These are phyloP conservation scores for Mesembryanthemum crystallinum DNA, from an alignment of 148 eudicot species.

Conservation along the genomic window DNA sequence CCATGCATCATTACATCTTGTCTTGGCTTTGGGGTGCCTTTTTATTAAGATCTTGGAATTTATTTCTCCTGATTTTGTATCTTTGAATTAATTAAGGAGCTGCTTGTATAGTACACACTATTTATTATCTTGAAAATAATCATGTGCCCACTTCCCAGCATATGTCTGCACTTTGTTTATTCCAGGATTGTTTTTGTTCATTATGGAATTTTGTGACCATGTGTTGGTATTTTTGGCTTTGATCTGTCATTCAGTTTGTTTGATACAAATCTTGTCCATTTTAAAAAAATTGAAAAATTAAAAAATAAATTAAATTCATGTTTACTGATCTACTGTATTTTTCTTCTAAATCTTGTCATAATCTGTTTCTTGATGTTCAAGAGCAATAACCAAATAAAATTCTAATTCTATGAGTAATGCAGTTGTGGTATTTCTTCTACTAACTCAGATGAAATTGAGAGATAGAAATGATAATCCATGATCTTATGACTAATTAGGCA, in stretches of 20 bases:
- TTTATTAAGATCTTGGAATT: constrained; percentile 17
- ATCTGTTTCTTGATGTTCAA: too few species aligned
- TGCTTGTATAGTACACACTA: constrained; percentile 19
- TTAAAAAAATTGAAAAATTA: constrained; percentile 13
- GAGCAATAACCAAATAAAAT: too few species aligned
- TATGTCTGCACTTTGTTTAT: constrained; percentile 17
- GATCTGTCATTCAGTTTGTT: constrained; percentile 9
- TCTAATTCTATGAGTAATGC: background rate
- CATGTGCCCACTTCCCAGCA: constrained; percentile 15
- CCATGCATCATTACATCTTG: constrained; percentile 34
- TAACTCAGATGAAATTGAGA: background rate
- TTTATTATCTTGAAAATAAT: constrained; percentile 1
- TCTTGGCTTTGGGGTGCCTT: constrained; percentile 23
- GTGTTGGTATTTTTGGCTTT: constrained; percentile 20
- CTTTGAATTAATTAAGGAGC: background rate
- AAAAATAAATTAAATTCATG: constrained; percentile 11
- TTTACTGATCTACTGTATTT: background rate
- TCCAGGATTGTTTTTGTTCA: constrained; percentile 20
- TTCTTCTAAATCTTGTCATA: too few species aligned
- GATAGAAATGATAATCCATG: background rate
- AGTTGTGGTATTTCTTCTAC: background rate
- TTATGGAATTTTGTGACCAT: constrained; percentile 24
- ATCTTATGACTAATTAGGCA: background rate
- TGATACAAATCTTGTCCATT: constrained; percentile 15
- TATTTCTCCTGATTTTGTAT: constrained; percentile 7